Percentiles rank a stretch among this genome's conserved stretches.
These are phyloP conservation scores for Adansonia madagascariensis DNA, from an alignment of 441 rosid species.

Conservation along the genomic window DNA sequence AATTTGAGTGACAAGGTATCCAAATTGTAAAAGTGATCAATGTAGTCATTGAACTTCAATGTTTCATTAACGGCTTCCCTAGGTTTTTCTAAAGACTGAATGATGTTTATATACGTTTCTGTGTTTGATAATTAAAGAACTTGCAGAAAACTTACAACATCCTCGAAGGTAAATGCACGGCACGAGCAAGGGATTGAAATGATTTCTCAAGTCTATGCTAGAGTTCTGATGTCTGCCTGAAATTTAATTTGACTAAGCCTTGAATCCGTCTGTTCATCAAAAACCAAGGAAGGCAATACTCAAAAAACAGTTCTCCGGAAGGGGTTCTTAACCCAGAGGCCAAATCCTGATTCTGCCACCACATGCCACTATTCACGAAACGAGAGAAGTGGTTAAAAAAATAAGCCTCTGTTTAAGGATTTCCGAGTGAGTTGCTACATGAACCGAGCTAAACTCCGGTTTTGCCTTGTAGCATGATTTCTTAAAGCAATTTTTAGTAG, in stretches of 20 bases:
- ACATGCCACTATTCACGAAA: too few relatives aligned
- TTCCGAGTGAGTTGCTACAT: too few relatives aligned
- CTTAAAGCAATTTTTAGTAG: too few relatives aligned
- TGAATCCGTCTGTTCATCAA: background rate
- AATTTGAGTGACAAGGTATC: background rate
- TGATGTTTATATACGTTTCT: background rate
- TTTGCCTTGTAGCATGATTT: too few relatives aligned
- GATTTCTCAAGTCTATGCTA: background rate
- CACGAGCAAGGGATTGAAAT: background rate
- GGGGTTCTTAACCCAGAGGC: too few relatives aligned
- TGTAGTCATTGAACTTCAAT: background rate
- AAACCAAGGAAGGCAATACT: too few relatives aligned
- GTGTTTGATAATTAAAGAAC: background rate
- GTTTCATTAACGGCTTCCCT: background rate
- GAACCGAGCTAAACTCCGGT: too few relatives aligned
- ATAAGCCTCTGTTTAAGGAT: too few relatives aligned
- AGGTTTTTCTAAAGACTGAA: too few relatives aligned
- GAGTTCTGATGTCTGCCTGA: background rate
- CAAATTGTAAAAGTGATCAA: background rate
- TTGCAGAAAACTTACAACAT: background rate
- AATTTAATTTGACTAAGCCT: background rate
- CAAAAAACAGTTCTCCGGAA: too few relatives aligned
- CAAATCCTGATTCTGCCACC: too few relatives aligned
- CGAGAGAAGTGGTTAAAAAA: too few relatives aligned
- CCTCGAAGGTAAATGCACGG: background rate